phyloP scores from a whole-genome alignment of 2,329 filamentous ascomycete species.

The Ophiostoma ulmi region DNA sequence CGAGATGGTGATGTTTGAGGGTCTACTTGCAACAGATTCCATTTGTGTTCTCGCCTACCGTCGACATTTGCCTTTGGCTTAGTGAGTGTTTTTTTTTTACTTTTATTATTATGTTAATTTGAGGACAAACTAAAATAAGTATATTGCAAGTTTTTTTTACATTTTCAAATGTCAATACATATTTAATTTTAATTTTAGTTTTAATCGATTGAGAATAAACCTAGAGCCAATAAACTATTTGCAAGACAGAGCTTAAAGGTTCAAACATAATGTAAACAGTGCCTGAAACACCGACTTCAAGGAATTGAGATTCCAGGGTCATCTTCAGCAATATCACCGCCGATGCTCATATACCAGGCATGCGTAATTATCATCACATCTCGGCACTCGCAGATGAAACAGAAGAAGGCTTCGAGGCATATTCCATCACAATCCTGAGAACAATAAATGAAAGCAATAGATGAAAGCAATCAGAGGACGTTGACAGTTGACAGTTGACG shows the following conservation, averaged over 20 bases:
- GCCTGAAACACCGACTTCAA: background rate
- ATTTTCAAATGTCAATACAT: too few relatives aligned
- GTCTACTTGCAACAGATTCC: background rate
- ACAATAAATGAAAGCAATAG: background rate
- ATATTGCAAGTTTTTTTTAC: too few relatives aligned
- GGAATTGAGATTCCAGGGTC: background rate
- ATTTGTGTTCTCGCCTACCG: background rate
- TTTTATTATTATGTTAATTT: too few relatives aligned
- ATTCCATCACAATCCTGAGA: background rate
- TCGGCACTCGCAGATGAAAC: background rate
- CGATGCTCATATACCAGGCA: background rate
- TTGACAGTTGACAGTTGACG: background rate
- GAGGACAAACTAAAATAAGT: too few relatives aligned
- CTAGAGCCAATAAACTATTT: too few relatives aligned
- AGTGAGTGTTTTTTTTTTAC: too few relatives aligned
- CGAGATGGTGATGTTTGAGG: background rate
- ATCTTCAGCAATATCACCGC: background rate
- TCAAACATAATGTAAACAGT: background rate
- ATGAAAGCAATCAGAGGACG: background rate
- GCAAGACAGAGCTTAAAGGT: too few relatives aligned
- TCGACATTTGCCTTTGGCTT: too few relatives aligned
- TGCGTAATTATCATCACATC: conserved; percentile 8
- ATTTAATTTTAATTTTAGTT: too few relatives aligned
- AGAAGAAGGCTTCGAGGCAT: background rate
- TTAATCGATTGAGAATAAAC: too few relatives aligned